These are phyloP conservation scores for Scheffersomyces coipomensis DNA, from an alignment of 805 yeast species.

Conservation along the genomic window DNA sequence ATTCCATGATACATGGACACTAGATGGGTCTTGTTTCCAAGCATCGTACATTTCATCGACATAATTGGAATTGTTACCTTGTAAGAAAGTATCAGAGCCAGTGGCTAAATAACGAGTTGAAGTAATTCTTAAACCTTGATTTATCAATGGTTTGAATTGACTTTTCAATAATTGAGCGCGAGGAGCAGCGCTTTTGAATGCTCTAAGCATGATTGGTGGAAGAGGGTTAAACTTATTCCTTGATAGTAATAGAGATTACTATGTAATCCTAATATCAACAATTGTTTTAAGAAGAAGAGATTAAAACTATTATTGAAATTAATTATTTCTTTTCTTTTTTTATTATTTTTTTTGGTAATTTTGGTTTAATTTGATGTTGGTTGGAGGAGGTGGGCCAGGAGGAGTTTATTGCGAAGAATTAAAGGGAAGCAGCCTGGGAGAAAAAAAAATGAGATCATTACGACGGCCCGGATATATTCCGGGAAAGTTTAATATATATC, in stretches of 20 bases:
- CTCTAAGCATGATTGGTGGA: constrained; percentile 36
- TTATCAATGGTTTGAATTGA: constrained; percentile 7
- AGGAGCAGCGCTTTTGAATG: constrained; percentile 36
- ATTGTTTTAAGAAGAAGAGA: background rate
- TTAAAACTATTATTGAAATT: background rate
- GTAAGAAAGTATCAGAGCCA: constrained; percentile 67
- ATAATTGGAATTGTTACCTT: constrained; percentile 82
- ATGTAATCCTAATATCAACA: constrained; percentile 1
- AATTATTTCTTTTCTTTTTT: too few species aligned
- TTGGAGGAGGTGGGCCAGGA: background rate
- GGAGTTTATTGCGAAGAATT: too few species aligned
- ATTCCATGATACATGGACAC: constrained; percentile 96
- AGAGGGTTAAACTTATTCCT: background rate
- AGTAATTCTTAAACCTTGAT: background rate
- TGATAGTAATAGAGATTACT: background rate
- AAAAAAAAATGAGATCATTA: too few species aligned
- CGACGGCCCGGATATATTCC: too few species aligned
- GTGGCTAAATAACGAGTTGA: constrained; percentile 30
- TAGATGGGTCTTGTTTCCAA: constrained; percentile 85
- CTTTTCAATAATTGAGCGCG: constrained; percentile 33
- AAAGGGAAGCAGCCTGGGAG: too few species aligned
- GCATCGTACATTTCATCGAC: constrained; percentile 97
- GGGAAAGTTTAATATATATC: too few species aligned
- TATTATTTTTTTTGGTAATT: constrained; percentile 1
- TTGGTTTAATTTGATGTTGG: background rate